Evolutionary conservation across 306 rosid species (phyloP), one percentile per base, ranked within the genome.

Genomic region (Bauhinia variegata): DNA sequence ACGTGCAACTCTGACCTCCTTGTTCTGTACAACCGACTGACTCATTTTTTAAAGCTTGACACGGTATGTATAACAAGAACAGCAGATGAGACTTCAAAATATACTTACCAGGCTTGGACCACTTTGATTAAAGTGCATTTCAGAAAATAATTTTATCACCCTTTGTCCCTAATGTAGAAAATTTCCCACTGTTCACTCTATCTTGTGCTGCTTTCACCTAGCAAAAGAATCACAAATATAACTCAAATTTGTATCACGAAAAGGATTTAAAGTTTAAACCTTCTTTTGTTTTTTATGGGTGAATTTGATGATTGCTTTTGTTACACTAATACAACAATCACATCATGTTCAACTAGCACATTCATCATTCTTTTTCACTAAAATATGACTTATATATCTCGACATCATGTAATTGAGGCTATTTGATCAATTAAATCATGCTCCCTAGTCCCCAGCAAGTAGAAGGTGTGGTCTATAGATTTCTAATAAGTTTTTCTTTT

Each of bases 1-100:
- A 88, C 96, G 96, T 89, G 98, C 91, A 83, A 84, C 65, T 74
- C 89, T 89, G 92, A 81, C 87, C 63, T 81, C 66, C 72, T 79
- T 78, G 85, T 75, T 80, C 67, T 72, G 72, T 59, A 83, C 76
- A 77, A 69, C 83, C 80, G 75, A 70, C 65, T 77, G 75, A 70
- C 65, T 77, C 65, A 42, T 17, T 66, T 64, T 66, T 34, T 62
- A 4, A 44, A 54, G 72, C 38, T 53, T 39, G 19, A 63, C n/a
- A 41, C 67, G 14, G 65, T 60, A 62, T 55, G 65, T 60, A 62
- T 55, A 73, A 74, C 66, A 67, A 62, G 48, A 75, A 68, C 65
- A 63, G 71, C 44, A 78, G 39, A 68, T 71, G 70, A 76, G 83
- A 76, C 75, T 63, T 52, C 55, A 78, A 78, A 17, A 65, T 56